Evolutionary conservation across 31 red algal genomes (phyloP).

Genomic region (Porphyra umbilicalis): DNA sequence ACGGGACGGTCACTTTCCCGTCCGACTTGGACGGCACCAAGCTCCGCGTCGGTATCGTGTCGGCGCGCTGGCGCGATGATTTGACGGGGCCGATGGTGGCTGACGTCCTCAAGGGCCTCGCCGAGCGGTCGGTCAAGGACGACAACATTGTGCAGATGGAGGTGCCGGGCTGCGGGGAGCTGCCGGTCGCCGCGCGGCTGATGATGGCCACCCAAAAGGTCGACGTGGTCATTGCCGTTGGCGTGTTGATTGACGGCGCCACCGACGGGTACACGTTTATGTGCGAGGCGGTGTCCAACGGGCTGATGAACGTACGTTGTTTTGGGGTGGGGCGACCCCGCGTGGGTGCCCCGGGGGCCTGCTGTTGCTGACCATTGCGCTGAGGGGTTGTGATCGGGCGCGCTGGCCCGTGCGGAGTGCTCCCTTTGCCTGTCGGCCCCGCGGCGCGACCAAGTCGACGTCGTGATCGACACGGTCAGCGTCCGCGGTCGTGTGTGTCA

Average conservation of each 20-base stretch:
- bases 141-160: conserved; percentile 56
- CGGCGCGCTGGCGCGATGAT: conserved; percentile 50
- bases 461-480: too few species aligned
- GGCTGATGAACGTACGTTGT: conserved; percentile 47
- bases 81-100: conserved; percentile 29
- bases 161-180: conserved; percentile 84
- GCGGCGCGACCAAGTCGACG: too few species aligned
- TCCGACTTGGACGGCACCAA: conserved; percentile 15
- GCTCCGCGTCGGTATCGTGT: conserved; percentile 64
- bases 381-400: too few species aligned
- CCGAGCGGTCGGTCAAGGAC: conserved; percentile 13
- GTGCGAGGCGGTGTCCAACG: conserved; percentile 38
- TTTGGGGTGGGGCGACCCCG: too few species aligned
- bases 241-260: conserved; percentile 80
- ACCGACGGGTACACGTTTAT: conserved; percentile 87
- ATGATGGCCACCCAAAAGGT: conserved; percentile 68
- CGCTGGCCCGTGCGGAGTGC: too few species aligned
- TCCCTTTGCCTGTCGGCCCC: too few species aligned
- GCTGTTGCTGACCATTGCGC: too few species aligned
- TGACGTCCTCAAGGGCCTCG: conserved; percentile 23
- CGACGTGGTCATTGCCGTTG: conserved; percentile 65
- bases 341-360: too few species aligned
- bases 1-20: conserved; percentile 25
- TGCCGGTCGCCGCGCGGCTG: conserved; percentile 63
- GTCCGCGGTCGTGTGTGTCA: too few species aligned